Evolutionary conservation across 1,284 basidiomycete species (phyloP).

Genomic region (Naganishia sp.): DNA sequence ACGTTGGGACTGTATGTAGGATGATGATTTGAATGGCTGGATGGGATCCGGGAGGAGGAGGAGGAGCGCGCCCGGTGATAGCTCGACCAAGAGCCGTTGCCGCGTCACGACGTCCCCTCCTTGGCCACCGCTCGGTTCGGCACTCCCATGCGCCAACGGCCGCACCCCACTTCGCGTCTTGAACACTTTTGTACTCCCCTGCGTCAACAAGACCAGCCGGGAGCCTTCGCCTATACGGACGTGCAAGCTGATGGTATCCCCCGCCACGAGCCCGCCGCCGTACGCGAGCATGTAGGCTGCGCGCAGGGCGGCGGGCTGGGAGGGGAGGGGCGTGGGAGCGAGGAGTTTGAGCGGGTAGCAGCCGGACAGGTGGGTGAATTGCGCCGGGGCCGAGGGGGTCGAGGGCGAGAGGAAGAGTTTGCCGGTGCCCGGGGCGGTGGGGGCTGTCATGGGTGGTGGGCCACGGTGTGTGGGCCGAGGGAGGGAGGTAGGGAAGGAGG

Average conservation of each 20-base stretch:
- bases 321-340: conserved; percentile 60
- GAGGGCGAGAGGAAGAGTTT: conserved; percentile 22
- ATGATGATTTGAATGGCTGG: conserved; percentile 82
- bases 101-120: conserved; percentile 39
- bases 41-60: conserved; percentile 87
- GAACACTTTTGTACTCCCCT: conserved; percentile 95
- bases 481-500: not conserved
- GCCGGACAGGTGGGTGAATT: conserved; percentile 24
- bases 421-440: conserved; percentile 11
- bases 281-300: conserved; percentile 82
- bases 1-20: conserved; percentile 76
- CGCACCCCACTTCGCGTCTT: conserved; percentile 64
- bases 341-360: conserved; percentile 89
- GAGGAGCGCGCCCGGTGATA: conserved; percentile 62
- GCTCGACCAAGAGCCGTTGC: conserved; percentile 60
- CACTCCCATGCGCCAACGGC: conserved; percentile 35
- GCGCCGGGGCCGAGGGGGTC: conserved; percentile 1
- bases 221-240: conserved; percentile 61
- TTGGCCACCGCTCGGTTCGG: conserved; percentile 50
- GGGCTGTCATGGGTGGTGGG: not conserved
- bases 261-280: conserved; percentile 89
- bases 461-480: not conserved
- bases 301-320: conserved; percentile 58
- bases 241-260: conserved; percentile 70
- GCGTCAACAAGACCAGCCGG: conserved; percentile 45